Evolutionary conservation across 2,329 filamentous ascomycete genomes (phyloP), one percentile per base, ranked within the genome.

Genomic region (Alternaria sp.): DNA sequence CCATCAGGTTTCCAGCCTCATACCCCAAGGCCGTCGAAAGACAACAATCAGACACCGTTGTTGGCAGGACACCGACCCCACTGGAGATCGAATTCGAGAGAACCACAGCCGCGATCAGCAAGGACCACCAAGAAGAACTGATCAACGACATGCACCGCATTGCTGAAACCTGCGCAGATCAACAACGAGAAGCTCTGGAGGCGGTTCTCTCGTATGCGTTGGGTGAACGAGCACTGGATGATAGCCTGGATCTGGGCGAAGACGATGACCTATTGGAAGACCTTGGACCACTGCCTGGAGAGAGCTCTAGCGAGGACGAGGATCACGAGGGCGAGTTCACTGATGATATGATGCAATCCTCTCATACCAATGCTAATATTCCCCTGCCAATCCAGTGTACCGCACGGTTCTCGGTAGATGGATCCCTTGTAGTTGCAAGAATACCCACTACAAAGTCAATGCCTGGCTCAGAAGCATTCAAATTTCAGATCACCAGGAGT

Each of bases 251-350:
- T 80, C 54, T 73, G 11, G 52, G 62, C 17, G 46, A 78, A 81
- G 44, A 89, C 10, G 83, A 87, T 63, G 88, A 90, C 7, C 86
- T 54, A 86, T 51, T 63, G 53, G 76, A 77, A 55, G 68, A 70
- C 33, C 39, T 69, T 28, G 36, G 80, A 77, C 62, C 64, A 21
- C 34, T 71, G 29, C 65, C 63, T 7, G 72, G 91, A 56, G 92
- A 95, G 64, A 94, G 91, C 65, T 97, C 92, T 3, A 96, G 91
- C 68, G 90, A 92, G 62, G 90, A 92, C 60, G 91, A 93, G 64
- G 91, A 93, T 46, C 79, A 78, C 56, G 90, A 92, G 33, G 71
- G 72, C 41, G 72, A 73, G 44, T 72, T 70, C 23, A 75, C 72
- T 28, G 80, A 83, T 56, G 83, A 84, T 56, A 75, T 83, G 21